A percentile compares a stretch with the other conserved stretches of the same genome.
Evolutionary conservation across 1,139 yeast genomes (phyloP).

Genomic region (Pichiaceae sp.): DNA sequence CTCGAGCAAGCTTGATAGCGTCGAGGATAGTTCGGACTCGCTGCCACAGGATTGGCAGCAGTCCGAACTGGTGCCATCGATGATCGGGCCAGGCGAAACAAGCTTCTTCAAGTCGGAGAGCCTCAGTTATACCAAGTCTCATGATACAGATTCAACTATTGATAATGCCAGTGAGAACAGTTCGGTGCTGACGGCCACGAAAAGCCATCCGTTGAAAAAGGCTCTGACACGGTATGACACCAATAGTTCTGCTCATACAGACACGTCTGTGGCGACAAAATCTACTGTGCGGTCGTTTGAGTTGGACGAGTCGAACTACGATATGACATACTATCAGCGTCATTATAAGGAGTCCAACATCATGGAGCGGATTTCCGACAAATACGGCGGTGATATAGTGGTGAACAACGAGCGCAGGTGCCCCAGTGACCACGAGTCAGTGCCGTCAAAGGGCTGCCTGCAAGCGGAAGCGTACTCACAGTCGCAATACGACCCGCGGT

Average conservation of each 20-base stretch:
- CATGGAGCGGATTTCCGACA: slow-evolving; percentile 16
- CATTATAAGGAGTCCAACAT: slow-evolving; percentile 8
- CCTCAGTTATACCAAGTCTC: slow-evolving; percentile 2
- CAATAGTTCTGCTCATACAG: slow-evolving; percentile 8
- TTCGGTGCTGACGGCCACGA: slow-evolving; percentile 17
- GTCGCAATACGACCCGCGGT: slow-evolving; percentile 1
- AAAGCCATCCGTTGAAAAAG: slow-evolving; percentile 3
- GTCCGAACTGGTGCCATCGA: slow-evolving; percentile 16
- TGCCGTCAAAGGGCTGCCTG: slow-evolving; percentile 1
- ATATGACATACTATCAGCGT: slow-evolving; percentile 8
- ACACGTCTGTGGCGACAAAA: slow-evolving; percentile 9
- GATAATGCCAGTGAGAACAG: slow-evolving; percentile 11
- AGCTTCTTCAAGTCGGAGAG: slow-evolving; percentile 14
- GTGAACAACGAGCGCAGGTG: slow-evolving; percentile 11
- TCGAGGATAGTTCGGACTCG: not conserved
- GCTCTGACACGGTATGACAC: slow-evolving; percentile 11
- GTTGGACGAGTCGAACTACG: slow-evolving; percentile 13
- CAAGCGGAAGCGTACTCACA: slow-evolving; percentile 2
- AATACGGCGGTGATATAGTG: slow-evolving; percentile 11
- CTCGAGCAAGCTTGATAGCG: not conserved
- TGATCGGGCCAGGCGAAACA: slow-evolving; percentile 23
- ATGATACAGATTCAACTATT: slow-evolving; percentile 3
- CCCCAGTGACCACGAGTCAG: slow-evolving; percentile 1
- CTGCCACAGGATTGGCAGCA: not conserved
- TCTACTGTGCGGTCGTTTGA: slow-evolving; percentile 13